Base-by-base conservation (phyloP, 1,139 yeast genomes). In the Diutina pseudorugosa region DNA sequence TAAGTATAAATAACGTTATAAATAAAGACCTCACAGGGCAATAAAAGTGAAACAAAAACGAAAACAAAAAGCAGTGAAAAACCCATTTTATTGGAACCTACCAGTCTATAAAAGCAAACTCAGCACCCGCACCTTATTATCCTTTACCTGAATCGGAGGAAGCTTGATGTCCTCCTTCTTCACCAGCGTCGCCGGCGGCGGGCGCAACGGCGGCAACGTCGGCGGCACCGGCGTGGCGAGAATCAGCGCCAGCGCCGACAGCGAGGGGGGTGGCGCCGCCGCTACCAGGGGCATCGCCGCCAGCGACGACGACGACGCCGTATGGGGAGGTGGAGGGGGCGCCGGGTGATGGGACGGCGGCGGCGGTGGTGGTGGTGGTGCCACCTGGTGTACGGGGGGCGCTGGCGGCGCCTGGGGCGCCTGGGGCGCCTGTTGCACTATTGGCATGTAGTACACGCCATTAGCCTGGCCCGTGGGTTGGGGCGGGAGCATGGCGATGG, bases 121-220 rank as follows among this genome's bases (percentile, higher is more conserved):
- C 40, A 36, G n/a, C 12, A 45, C 49, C 41, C 27, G 27, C n/a
- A 45, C 49, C 16, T 14, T 27, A 3, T 45, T n/a, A 18, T 45
- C 49, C n/a, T 27, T 45, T 2, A 45, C 36, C n/a, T 45, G 49
- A 6, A 45, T 45, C 9, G 49, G 49, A 7, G 49, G 49, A 12
- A 45, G 27, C 23, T 27, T 45, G 12, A 45, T 33, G 2, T 45
- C 40, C 14, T 23, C 21, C 14, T 9, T 23, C 27, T 25, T 27
- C n/a, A 23, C 27, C 14, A 23, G 30, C 19, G 19, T 5, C 19
- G 19, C 18, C 8, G 33, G 20, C 19, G 36, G 9, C 21, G 23
- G 49, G 3, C 20, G 19, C 12, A 45, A 45, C n/a, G 40, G 40
- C 14, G 49, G 49, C 16, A 45, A 27, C 14, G 49, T 18, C 9